phyloP scores from a whole-genome alignment of 1,284 basidiomycete species.

The Dichomitus squalens region DNA sequence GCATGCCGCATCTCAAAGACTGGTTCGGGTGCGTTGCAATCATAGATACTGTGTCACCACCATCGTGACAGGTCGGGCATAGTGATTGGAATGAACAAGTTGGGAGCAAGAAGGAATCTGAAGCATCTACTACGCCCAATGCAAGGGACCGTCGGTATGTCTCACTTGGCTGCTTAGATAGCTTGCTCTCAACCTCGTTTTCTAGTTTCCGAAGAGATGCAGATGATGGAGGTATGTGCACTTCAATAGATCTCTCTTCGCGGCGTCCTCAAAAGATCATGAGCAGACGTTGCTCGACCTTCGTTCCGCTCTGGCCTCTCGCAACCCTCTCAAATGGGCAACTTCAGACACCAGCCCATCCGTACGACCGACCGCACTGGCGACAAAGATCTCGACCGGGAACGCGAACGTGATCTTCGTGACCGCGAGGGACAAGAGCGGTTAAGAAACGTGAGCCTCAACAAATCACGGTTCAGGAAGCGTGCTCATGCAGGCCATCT shows the following conservation, averaged over 20 bases:
- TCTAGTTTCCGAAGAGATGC: slow-evolving; percentile 71
- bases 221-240: slow-evolving; percentile 65
- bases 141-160: slow-evolving; percentile 63
- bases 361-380: slow-evolving; percentile 68
- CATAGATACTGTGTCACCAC: slow-evolving; percentile 14
- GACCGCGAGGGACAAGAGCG: slow-evolving; percentile 79
- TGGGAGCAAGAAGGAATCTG: slow-evolving; percentile 66
- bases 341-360: slow-evolving; percentile 83
- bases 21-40: slow-evolving; percentile 79
- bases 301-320: slow-evolving; percentile 72
- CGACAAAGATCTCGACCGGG: slow-evolving; percentile 60
- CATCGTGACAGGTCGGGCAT: slow-evolving; percentile 21
- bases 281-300: slow-evolving; percentile 60
- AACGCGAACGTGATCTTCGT: slow-evolving; percentile 64
- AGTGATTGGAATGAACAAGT: slow-evolving; percentile 61
- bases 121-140: slow-evolving; percentile 49
- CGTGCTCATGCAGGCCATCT: slow-evolving; percentile 16
- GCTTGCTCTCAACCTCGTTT: slow-evolving; percentile 1
- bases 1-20: slow-evolving; percentile 80
- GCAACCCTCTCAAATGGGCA: slow-evolving; percentile 87
- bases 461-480: slow-evolving; percentile 4
- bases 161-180: slow-evolving; percentile 17
- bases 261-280: slow-evolving; percentile 6
- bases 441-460: slow-evolving; percentile 63
- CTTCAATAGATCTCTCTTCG: background rate